Conservation (phyloP, 495 filamentous ascomycete genomes). For the Oleoguttula mirabilis region DNA sequence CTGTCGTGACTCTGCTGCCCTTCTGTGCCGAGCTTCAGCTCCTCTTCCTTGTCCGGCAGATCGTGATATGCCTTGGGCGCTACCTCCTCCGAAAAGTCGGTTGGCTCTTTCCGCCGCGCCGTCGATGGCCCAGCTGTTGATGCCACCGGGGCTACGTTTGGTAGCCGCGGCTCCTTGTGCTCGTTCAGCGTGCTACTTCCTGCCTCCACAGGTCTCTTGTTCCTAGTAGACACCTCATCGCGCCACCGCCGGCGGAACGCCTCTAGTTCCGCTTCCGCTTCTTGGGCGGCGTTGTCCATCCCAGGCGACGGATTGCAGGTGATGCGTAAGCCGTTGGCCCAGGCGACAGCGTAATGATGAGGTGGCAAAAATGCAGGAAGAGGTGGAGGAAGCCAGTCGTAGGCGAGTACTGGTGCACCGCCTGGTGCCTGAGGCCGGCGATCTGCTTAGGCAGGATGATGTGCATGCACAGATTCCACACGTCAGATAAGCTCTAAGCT, state of each 20-base stretch:
- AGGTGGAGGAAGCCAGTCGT: too few species aligned
- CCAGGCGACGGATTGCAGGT: too few species aligned
- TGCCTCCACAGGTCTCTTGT: conserved; percentile 14
- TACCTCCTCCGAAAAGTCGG: conserved; percentile 28
- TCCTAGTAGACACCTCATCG: conserved; percentile 57
- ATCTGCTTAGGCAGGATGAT: too few species aligned
- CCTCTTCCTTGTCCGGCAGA: conserved; percentile 33
- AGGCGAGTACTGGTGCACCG: too few species aligned
- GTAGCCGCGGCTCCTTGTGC: background rate
- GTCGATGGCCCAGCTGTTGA: conserved; percentile 8
- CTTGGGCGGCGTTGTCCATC: too few species aligned
- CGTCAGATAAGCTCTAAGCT: too few species aligned
- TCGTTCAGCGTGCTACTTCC: background rate
- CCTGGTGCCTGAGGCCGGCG: too few species aligned
- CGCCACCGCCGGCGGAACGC: conserved; percentile 72
- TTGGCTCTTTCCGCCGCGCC: conserved; percentile 14
- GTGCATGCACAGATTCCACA: too few species aligned
- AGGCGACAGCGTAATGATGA: too few species aligned
- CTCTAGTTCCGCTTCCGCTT: conserved; percentile 58
- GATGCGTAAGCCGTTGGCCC: too few species aligned
- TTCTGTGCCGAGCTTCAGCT: conserved; percentile 34
- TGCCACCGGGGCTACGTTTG: background rate
- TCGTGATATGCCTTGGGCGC: conserved; percentile 36
- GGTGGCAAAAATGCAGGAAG: too few species aligned
- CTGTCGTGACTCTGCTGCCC: conserved; percentile 13